Conservation (phyloP, 2,329 filamentous ascomycete genomes). For the Beauveria sp. region DNA sequence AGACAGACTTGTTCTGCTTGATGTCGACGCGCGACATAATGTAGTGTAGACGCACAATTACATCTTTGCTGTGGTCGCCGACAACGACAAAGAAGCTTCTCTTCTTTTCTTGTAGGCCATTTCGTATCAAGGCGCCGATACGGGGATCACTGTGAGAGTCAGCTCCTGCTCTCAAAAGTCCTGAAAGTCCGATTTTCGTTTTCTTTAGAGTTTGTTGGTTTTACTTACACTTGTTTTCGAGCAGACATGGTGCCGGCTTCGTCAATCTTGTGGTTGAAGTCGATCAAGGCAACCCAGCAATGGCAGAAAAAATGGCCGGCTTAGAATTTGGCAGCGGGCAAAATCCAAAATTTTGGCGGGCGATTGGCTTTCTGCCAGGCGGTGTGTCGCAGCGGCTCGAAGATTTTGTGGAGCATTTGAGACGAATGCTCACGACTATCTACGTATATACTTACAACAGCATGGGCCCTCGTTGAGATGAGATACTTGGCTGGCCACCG, state of each 20-base stretch:
- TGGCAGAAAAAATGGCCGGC: conserved; percentile 11
- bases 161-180: neutral
- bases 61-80: conserved; percentile 89
- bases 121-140: conserved; percentile 83
- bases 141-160: conserved; percentile 62
- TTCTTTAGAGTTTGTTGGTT: too few relatives aligned
- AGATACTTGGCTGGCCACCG: too few relatives aligned
- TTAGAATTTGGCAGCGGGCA: conserved; percentile 24
- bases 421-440: neutral
- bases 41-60: conserved; percentile 87
- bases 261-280: conserved; percentile 14
- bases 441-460: too few relatives aligned
- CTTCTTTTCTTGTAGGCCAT: conserved; percentile 93
- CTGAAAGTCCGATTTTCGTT: neutral
- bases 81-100: conserved; percentile 97
- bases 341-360: conserved; percentile 34
- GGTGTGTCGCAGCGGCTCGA: conserved; percentile 1
- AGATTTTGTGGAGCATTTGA: neutral
- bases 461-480: too few relatives aligned
- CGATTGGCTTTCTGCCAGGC: conserved; percentile 22
- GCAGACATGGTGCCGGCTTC: conserved; percentile 38
- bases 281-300: neutral
- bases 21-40: conserved; percentile 86
- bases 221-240: conserved; percentile 48
- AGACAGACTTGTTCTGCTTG: conserved; percentile 82